Percentiles rank a stretch among this genome's conserved stretches.
Conservation (phyloP, 768 basidiomycete genomes). For the Lentinula boryana region DNA sequence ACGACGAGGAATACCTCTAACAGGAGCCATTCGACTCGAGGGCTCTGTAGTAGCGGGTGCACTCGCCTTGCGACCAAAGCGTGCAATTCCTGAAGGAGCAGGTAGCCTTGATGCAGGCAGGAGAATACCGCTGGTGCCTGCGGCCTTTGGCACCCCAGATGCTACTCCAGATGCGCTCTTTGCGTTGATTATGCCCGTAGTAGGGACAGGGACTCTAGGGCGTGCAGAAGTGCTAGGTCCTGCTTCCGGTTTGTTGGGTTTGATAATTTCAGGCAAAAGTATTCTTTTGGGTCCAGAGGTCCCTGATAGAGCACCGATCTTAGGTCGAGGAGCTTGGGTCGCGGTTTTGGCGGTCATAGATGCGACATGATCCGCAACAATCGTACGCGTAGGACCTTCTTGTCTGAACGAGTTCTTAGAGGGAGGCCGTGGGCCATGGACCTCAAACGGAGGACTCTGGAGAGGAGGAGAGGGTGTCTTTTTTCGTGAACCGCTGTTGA, state of each 20-base stretch:
- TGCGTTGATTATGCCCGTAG: conserved; percentile 2
- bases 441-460: neutral
- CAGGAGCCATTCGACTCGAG: neutral
- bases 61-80: neutral
- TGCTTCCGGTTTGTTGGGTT: neutral
- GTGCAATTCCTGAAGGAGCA: conserved; percentile 6
- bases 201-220: neutral
- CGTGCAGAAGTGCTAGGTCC: neutral
- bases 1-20: neutral
- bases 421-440: neutral
- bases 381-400: conserved; percentile 32
- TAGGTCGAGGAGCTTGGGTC: neutral
- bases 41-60: neutral
- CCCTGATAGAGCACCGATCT: neutral
- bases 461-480: neutral
- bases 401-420: conserved; percentile 8
- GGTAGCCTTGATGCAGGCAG: conserved; percentile 2
- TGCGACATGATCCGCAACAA: conserved; percentile 9
- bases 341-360: neutral
- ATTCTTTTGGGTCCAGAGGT: conserved; percentile 12
- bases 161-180: neutral
- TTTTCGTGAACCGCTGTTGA: neutral
- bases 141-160: neutral
- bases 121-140: neutral
- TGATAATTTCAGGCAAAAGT: neutral